phyloP scores from a whole-genome alignment of 352 stramenopile genomes.

The Pythium brachiatum region DNA sequence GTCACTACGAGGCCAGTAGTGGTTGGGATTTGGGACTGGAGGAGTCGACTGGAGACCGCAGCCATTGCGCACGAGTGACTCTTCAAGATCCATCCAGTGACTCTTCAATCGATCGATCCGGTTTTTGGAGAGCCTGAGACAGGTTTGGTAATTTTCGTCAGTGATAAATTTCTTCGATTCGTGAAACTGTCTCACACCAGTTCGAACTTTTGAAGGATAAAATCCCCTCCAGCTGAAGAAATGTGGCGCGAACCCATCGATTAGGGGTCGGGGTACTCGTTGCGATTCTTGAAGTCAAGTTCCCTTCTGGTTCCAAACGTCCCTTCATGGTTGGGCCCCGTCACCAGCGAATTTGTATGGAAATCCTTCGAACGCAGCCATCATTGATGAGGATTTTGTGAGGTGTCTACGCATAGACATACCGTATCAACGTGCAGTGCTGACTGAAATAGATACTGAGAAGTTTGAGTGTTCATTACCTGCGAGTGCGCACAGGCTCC shows the following conservation, averaged over 20 bases:
- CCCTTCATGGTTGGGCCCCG: slow-evolving; percentile 10
- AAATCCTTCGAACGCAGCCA: neutral
- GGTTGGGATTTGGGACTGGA: neutral
- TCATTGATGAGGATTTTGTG: neutral
- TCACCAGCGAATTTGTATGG: neutral
- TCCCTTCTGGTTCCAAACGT: slow-evolving; percentile 10
- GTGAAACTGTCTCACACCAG: slow-evolving; percentile 23
- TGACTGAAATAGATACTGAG: neutral
- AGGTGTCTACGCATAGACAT: neutral
- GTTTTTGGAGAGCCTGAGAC: neutral
- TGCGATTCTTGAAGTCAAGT: slow-evolving; percentile 16
- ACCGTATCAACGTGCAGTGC: neutral
- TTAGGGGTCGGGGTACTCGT: slow-evolving; percentile 1
- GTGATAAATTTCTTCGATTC: neutral
- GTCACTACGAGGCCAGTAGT: neutral
- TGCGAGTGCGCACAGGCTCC: too few relatives aligned
- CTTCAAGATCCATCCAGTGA: slow-evolving; percentile 20
- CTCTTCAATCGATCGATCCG: neutral
- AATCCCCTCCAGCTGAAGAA: neutral
- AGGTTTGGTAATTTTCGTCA: slow-evolving; percentile 7
- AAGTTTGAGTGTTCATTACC: neutral
- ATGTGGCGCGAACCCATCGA: slow-evolving; percentile 11
- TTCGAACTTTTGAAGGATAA: slow-evolving; percentile 18
- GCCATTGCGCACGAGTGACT: slow-evolving; percentile 4
- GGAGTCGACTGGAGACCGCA: neutral